A percentile compares a stretch with the other conserved stretches of the same genome.
Conservation (phyloP, 1,284 basidiomycete species). For the Leucoagaricus sp. region DNA sequence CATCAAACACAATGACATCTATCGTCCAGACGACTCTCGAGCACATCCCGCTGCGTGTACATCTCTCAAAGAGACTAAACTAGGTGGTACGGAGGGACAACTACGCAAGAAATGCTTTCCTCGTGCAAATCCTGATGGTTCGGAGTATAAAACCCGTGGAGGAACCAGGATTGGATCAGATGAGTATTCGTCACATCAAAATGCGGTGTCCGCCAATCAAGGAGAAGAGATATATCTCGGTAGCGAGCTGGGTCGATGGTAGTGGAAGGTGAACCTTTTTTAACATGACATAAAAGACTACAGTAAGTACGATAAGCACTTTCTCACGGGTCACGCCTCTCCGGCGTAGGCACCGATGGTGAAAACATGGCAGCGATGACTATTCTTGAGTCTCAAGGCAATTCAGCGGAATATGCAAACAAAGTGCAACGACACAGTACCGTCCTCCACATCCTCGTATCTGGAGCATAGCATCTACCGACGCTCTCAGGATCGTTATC, state of each 20-base stretch:
- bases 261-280: not conserved
- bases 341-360: not conserved
- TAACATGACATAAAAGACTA: not conserved
- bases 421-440: no score
- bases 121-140: not conserved
- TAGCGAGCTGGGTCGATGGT: not conserved
- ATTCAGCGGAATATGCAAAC: not conserved
- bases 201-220: constrained; percentile 1
- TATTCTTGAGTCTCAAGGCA: no score
- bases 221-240: not conserved
- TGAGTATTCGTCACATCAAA: not conserved
- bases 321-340: not conserved
- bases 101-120: not conserved
- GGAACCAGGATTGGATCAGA: not conserved
- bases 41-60: no score
- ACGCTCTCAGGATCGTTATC: not conserved
- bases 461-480: not conserved
- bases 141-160: not conserved
- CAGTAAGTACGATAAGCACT: not conserved
- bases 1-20: not conserved
- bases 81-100: not conserved
- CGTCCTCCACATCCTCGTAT: no score
- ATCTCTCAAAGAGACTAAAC: not conserved
- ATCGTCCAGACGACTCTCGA: not conserved
- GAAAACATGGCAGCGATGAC: no score